Conservation (phyloP, 2,329 filamentous ascomycete genomes). For the Graphilbum fragrans region DNA sequence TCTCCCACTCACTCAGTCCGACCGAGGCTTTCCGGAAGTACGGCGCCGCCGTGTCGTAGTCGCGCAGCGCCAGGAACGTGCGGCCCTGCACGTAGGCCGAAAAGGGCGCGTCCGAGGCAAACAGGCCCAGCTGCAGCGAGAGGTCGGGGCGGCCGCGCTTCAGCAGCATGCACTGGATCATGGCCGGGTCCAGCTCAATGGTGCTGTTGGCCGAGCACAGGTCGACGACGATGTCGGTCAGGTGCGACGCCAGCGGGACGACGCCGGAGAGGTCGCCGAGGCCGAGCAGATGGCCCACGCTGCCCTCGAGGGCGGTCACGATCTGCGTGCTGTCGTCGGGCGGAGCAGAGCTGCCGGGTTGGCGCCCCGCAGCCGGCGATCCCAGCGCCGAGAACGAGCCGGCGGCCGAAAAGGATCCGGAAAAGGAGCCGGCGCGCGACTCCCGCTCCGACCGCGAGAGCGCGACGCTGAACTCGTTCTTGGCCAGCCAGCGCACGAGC, state of each 20-base stretch:
- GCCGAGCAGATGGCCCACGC: slow-evolving; percentile 51
- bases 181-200: slow-evolving; percentile 47
- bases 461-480: slow-evolving; percentile 42
- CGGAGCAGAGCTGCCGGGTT: no score
- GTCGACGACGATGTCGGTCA: slow-evolving; percentile 57
- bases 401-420: slow-evolving; percentile 4
- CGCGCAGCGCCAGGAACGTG: slow-evolving; percentile 59
- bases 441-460: slow-evolving; percentile 26
- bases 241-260: slow-evolving; percentile 41
- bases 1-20: slow-evolving; percentile 69
- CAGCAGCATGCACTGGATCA: slow-evolving; percentile 51
- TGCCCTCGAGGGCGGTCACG: slow-evolving; percentile 47
- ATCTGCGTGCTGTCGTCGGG: slow-evolving; percentile 22
- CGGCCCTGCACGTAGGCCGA: slow-evolving; percentile 78
- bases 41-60: slow-evolving; percentile 59
- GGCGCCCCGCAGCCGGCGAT: slow-evolving; percentile 23
- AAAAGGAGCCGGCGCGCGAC: slow-evolving; percentile 7
- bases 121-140: slow-evolving; percentile 43
- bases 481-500: slow-evolving; percentile 58
- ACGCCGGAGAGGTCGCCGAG: slow-evolving; percentile 39
- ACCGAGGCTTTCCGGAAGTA: slow-evolving; percentile 76
- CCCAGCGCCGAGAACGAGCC: slow-evolving; percentile 3
- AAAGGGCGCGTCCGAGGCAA: slow-evolving; percentile 46
- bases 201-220: slow-evolving; percentile 53
- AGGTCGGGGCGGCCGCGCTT: slow-evolving; percentile 48